A percentile compares a stretch with the other conserved stretches of the same genome.
Conservation (phyloP, 2,329 filamentous ascomycete genomes). For the Colletotrichum somersetense region DNA sequence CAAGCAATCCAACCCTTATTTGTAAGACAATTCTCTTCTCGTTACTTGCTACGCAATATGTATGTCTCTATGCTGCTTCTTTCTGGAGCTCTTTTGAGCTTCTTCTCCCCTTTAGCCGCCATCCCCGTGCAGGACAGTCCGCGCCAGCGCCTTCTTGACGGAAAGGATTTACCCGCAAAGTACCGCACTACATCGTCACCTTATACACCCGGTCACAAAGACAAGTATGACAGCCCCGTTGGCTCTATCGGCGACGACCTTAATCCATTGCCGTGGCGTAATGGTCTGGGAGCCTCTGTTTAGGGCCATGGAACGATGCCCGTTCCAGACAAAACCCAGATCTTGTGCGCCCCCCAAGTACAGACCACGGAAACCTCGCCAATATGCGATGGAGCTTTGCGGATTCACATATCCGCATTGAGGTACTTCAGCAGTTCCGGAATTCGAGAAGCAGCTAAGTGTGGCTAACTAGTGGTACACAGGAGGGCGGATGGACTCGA, state of each 20-base stretch:
- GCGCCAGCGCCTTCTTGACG: slow-evolving; percentile 66
- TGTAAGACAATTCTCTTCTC: neutral
- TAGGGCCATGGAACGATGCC: slow-evolving; percentile 77
- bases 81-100: slow-evolving; percentile 20
- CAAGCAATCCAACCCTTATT: neutral
- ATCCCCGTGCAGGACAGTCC: slow-evolving; percentile 60
- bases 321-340: slow-evolving; percentile 80
- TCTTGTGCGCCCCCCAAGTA: slow-evolving; percentile 77
- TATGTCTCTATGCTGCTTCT: slow-evolving; percentile 18
- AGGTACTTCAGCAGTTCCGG: slow-evolving; percentile 58
- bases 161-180: slow-evolving; percentile 59
- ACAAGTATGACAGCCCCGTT: slow-evolving; percentile 72
- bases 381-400: slow-evolving; percentile 82
- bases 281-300: slow-evolving; percentile 75
- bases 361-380: slow-evolving; percentile 76
- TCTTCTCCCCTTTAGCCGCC: slow-evolving; percentile 21
- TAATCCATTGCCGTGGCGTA: slow-evolving; percentile 75
- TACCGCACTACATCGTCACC: slow-evolving; percentile 58
- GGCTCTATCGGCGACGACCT: slow-evolving; percentile 71
- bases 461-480: neutral
- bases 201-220: slow-evolving; percentile 70
- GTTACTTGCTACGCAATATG: slow-evolving; percentile 4
- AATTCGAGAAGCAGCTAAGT: neutral
- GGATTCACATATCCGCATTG: slow-evolving; percentile 73
- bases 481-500: slow-evolving; percentile 83